Conservation (phyloP, 2,329 filamentous ascomycete genomes). For the Aspergillus eucalypticola region DNA sequence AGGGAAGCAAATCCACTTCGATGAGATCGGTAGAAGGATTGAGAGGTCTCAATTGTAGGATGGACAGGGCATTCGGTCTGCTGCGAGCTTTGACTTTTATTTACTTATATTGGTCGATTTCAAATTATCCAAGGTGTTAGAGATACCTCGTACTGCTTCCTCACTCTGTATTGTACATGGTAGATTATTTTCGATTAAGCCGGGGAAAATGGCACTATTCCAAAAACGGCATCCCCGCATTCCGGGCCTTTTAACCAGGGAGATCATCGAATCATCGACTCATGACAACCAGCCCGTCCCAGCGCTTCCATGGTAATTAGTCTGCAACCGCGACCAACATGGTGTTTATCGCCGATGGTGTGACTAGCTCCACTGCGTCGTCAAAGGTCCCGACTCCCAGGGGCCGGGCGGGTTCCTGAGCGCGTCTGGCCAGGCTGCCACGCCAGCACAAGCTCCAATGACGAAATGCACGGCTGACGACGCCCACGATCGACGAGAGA, state of each 20-base stretch:
- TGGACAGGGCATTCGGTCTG: neutral
- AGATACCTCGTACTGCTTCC: too few relatives aligned
- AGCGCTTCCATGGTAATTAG: neutral
- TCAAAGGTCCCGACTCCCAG: neutral
- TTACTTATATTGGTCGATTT: too few relatives aligned
- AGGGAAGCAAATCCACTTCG: conserved; percentile 59
- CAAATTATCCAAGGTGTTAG: too few relatives aligned
- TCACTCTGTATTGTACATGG: too few relatives aligned
- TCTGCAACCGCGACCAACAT: neutral
- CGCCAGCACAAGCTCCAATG: neutral
- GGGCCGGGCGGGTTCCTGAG: neutral
- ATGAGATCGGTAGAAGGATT: conserved; percentile 54
- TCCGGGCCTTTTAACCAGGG: neutral
- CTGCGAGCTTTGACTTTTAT: too few relatives aligned
- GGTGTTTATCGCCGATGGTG: neutral
- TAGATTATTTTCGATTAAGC: neutral
- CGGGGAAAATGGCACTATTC: neutral
- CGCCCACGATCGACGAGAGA: neutral
- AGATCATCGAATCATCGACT: neutral
- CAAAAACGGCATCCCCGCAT: neutral
- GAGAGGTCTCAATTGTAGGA: conserved; percentile 34
- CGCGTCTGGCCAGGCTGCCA: neutral
- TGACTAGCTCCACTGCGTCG: neutral
- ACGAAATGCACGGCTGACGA: conserved; percentile 3
- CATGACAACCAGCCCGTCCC: neutral